A percentile compares a stretch with the other conserved stretches of the same genome.
Evolutionary conservation across 1,284 basidiomycete genomes (phyloP).

Genomic region (Schizophyllum amplum): DNA sequence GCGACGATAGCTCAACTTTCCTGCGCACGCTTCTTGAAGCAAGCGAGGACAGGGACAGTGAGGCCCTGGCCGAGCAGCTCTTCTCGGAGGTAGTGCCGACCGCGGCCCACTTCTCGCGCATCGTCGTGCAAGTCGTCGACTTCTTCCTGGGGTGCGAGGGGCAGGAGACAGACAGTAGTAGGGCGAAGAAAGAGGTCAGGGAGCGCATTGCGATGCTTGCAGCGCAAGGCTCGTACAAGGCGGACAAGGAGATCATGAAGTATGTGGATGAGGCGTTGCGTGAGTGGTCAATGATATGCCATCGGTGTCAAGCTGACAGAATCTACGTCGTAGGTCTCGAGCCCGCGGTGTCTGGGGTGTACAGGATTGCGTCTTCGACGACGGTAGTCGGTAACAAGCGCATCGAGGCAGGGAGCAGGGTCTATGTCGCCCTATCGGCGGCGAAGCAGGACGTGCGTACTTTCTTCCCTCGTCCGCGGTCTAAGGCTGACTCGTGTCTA

Average conservation of each 20-base stretch:
- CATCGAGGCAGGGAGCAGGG: not conserved
- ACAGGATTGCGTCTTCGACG: slow-evolving; percentile 7
- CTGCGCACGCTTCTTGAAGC: slow-evolving; percentile 1
- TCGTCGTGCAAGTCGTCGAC: slow-evolving; percentile 51
- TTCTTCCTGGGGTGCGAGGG: slow-evolving; percentile 45
- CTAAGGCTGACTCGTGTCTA: not conserved
- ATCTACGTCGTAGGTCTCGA: slow-evolving; percentile 15
- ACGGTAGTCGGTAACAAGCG: slow-evolving; percentile 1
- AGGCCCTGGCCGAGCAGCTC: slow-evolving; percentile 31
- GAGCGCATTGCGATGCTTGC: slow-evolving; percentile 35
- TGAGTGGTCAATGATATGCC: slow-evolving; percentile 21
- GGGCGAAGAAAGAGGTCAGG: slow-evolving; percentile 20
- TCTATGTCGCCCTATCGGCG: not conserved
- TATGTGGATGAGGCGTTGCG: slow-evolving; percentile 47
- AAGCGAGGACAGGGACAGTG: slow-evolving; percentile 11
- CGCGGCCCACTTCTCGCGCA: slow-evolving; percentile 44
- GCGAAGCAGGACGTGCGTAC: not conserved
- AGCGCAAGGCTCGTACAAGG: slow-evolving; percentile 17
- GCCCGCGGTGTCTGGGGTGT: slow-evolving; percentile 11
- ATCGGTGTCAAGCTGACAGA: not conserved
- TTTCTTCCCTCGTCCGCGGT: not conserved
- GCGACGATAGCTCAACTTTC: not conserved
- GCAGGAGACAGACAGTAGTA: slow-evolving; percentile 17
- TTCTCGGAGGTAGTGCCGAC: slow-evolving; percentile 44
- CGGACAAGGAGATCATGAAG: slow-evolving; percentile 27